Conservation (phyloP, 1,139 yeast species). For the Taphrina wiesneri region DNA sequence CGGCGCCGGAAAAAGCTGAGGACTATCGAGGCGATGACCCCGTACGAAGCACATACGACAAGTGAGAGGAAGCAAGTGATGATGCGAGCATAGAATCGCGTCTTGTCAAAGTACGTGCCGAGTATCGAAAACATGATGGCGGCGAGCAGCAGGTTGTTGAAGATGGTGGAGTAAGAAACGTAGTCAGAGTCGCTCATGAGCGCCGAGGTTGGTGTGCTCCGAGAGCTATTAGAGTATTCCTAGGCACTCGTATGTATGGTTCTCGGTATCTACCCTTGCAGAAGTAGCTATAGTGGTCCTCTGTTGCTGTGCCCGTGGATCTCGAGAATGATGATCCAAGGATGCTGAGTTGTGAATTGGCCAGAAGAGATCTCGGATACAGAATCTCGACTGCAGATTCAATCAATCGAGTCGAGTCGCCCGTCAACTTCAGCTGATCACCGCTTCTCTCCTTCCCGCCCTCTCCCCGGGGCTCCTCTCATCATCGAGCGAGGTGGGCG, state of each 20-base stretch:
- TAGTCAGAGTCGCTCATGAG: conserved; percentile 1
- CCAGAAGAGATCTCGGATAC: no score
- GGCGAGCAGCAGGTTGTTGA: conserved; percentile 1
- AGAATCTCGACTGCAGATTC: not conserved
- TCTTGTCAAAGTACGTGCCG: conserved; percentile 42
- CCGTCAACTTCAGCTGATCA: no score
- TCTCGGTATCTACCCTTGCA: no score
- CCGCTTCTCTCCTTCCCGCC: no score
- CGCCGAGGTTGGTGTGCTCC: not conserved
- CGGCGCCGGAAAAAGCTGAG: conserved; percentile 71
- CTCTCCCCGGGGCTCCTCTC: no score
- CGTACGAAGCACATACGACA: conserved; percentile 44
- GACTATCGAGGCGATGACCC: conserved; percentile 71
- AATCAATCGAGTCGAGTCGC: no score
- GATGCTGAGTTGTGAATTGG: no score
- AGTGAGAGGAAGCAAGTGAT: conserved; percentile 44
- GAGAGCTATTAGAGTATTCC: not conserved
- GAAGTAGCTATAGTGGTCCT: no score
- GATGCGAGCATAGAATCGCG: conserved; percentile 47
- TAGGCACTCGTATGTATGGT: no score
- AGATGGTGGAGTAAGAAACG: not conserved
- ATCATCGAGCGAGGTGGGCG: no score
- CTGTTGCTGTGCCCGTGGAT: no score
- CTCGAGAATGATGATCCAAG: no score
- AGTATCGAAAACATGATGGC: conserved; percentile 15